Conservation (phyloP, 148 eudicot species). For the Vaccinium corymbosum region DNA sequence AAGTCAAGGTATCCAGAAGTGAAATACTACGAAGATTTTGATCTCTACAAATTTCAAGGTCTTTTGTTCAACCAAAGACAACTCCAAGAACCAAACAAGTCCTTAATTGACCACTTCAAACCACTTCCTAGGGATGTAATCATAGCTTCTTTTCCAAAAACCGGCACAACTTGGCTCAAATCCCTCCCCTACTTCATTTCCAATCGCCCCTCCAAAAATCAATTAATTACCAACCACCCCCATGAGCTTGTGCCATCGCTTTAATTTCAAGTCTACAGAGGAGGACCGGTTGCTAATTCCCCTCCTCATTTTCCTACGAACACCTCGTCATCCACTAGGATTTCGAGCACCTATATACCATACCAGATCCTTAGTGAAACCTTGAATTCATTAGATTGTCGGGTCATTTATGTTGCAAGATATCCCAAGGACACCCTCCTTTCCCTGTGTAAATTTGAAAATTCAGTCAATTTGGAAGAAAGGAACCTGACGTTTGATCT, state of each 20-base stretch:
- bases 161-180: not conserved
- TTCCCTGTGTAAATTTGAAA: no score
- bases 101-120: not conserved
- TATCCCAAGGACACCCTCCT: no score
- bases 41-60: not conserved
- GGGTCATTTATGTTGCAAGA: no score
- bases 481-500: no score
- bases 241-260: not conserved
- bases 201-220: not conserved
- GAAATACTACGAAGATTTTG: not conserved
- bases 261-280: not conserved
- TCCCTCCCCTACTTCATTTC: not conserved
- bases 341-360: no score
- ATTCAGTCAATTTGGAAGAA: no score
- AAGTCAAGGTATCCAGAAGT: not conserved
- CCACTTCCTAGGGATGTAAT: not conserved
- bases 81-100: no score
- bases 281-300: not conserved
- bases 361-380: no score
- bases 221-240: not conserved
- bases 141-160: not conserved
- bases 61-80: not conserved
- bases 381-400: no score
- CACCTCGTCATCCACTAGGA: no score
- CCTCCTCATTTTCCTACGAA: no score